Base-by-base conservation (phyloP, 768 basidiomycete species). In the Tylopilus rubrobrunneus region DNA sequence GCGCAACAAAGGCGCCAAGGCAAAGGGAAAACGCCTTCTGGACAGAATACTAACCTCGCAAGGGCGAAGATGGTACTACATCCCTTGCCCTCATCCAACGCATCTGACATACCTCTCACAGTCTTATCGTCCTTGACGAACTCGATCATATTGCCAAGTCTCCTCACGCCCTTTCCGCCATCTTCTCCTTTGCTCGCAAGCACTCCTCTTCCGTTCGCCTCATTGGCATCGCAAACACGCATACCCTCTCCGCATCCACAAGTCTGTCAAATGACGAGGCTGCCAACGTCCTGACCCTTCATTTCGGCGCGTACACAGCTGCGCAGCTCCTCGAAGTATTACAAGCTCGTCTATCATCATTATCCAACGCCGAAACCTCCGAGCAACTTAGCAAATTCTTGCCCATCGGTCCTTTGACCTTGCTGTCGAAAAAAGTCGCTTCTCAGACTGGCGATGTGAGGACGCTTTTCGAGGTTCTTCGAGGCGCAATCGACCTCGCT, bases 201-300 rank as follows among this genome's bases (percentile, higher is more conserved):
- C 72, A 81, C 48, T 66, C 79, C 1, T 68, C 78, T 10, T 72
- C 71, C 36, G 67, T 93, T 52, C 83, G 89, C 45, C 60, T 92
- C 39, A 84, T 94, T 60, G 90, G 87, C 36, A 92, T 95, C 64
- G 90, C 92, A 39, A 95, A 95, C 62, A 90, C 88, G 2, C 92
- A 93, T 62, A 92, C 90, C 6, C 81, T 95, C 25, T 85, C 87
- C 2, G 78, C 84, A 3, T 76, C 83, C 0, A 64, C 71, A 9
- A 73, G 74, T 12, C 55, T 76, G 62, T 55, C 75, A 11, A 61
- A 70, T 23, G 64, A 70, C 29, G 68, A 61, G 10, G 66, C 78
- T 52, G 70, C 66, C 45, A 64, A 65, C 29, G 79, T 86, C 23
- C 70, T 74, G 25, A 92, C 89, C 1, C 71, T 92, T 34, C 90